phyloP scores from a whole-genome alignment of 2,329 filamentous ascomycete species.

The Ceratocystis lukuohia region DNA sequence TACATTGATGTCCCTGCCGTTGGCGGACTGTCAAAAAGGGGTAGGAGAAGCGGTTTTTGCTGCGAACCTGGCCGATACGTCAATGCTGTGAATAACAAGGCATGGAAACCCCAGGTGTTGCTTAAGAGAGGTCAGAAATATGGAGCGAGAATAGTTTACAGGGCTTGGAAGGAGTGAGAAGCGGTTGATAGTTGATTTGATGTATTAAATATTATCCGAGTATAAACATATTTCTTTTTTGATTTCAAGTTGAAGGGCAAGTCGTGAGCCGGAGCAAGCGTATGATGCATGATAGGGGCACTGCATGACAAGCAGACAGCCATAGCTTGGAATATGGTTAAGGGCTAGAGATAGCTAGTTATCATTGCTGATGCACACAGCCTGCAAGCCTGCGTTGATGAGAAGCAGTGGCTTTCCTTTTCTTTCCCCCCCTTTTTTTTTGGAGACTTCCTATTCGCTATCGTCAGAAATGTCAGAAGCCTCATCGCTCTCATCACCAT shows the following conservation, averaged over 20 bases:
- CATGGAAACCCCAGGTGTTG: slow-evolving; percentile 66
- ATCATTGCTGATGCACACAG: slow-evolving; percentile 5
- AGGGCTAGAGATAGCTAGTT: too few relatives aligned
- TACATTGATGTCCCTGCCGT: slow-evolving; percentile 64
- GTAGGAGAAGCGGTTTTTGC: slow-evolving; percentile 65
- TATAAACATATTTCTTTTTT: background rate
- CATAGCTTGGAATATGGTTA: too few relatives aligned
- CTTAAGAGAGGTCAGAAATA: slow-evolving; percentile 77
- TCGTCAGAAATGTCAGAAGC: slow-evolving; percentile 14
- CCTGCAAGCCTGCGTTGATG: background rate
- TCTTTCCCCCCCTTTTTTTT: slow-evolving; percentile 6
- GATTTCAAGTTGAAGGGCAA: background rate
- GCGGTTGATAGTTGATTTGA: background rate
- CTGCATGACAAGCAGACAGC: background rate
- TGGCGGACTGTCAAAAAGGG: slow-evolving; percentile 48
- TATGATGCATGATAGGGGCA: background rate
- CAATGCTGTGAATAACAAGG: slow-evolving; percentile 69
- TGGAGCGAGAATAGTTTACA: slow-evolving; percentile 70
- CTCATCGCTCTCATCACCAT: slow-evolving; percentile 9
- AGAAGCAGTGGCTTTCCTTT: background rate
- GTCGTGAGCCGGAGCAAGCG: background rate
- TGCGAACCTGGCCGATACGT: slow-evolving; percentile 86
- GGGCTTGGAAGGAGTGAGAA: slow-evolving; percentile 58
- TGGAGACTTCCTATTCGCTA: slow-evolving; percentile 11
- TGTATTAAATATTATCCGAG: slow-evolving; percentile 5